Evolutionary conservation across 371 early-diverging fungal genomes (phyloP), one percentile per base, ranked within the genome.

Genomic region (Phascolomyces articulosus): DNA sequence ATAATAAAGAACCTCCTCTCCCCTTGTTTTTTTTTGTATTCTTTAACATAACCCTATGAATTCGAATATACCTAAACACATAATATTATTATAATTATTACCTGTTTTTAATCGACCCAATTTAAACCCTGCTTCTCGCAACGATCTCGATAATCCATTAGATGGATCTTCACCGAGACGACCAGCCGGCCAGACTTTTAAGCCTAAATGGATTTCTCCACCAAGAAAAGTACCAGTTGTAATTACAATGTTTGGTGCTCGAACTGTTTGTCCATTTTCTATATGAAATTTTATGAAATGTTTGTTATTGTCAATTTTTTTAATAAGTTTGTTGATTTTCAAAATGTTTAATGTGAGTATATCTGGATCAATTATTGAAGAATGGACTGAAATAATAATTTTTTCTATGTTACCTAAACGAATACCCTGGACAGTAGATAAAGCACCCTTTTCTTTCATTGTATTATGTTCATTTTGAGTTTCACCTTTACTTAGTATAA

Each of bases 181-280:
- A 10, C 95, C 95, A 13, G 94, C 88, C 2, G 95, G 93, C 73
- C 89, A 94, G 0, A 80, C 76, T 55, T 86, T 86, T 29, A 90
- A 75, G 15, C 94, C 85, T 90, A 92, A 84, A 76, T 91, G 92
- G 62, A 94, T 94, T 61, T 94, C 93, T 48, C 95, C 95, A 44
- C 89, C 85, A 55, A 94, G 78, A 67, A 94, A 94, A 15, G 95
- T 94, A 18, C 95, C 95, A 4, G 95, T 94, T 1, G 94, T 93
- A 18, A 94, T 90, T 0, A 94, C 80, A 3, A 94, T 90, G 54
- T 88, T 90, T 4, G 85, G 82, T n/a, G 92, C 83, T 62, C 81
- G 74, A 40, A 93, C 86, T 4, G 83, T 72, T 53, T 90, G 87
- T 16, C 92, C 91, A 40, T 82, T 79, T 34, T 88, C 90, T 87